These are phyloP conservation scores for Aspergillus texensis DNA, from an alignment of 2,329 filamentous ascomycete species.

Conservation along the genomic window DNA sequence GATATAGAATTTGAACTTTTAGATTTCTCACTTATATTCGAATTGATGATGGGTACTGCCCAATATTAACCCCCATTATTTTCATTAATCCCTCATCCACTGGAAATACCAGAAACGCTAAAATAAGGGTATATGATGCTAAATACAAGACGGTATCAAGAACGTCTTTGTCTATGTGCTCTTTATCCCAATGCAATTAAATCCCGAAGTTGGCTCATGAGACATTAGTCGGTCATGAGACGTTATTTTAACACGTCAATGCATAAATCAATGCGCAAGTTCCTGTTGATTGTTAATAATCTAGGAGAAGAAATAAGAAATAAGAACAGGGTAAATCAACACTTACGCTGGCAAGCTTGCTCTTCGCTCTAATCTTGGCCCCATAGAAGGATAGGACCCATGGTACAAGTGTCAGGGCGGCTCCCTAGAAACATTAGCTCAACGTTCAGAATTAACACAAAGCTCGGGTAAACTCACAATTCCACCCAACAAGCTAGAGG, in stretches of 20 bases:
- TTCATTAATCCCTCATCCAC: neutral
- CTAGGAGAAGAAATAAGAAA: no score
- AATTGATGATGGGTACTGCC: neutral
- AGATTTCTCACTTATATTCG: neutral
- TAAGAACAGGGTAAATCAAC: no score
- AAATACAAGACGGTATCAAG: neutral
- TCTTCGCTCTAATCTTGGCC: conserved; percentile 71
- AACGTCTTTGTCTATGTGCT: neutral
- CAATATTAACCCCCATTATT: neutral
- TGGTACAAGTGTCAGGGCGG: conserved; percentile 73
- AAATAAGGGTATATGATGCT: neutral
- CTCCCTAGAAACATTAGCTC: conserved; percentile 40
- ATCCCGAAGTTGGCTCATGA: neutral
- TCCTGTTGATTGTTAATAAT: conserved; percentile 4
- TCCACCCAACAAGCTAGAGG: conserved; percentile 74
- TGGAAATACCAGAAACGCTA: neutral
- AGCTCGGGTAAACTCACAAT: conserved; percentile 53
- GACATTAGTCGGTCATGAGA: neutral
- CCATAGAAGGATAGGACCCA: conserved; percentile 85
- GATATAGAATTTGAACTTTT: neutral
- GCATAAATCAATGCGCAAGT: conserved; percentile 7
- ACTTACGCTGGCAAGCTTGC: conserved; percentile 70
- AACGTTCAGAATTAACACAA: neutral
- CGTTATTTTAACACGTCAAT: neutral
- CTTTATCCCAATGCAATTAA: neutral